phyloP scores from a whole-genome alignment of 306 rosid species.

The Ziziphus jujuba region DNA sequence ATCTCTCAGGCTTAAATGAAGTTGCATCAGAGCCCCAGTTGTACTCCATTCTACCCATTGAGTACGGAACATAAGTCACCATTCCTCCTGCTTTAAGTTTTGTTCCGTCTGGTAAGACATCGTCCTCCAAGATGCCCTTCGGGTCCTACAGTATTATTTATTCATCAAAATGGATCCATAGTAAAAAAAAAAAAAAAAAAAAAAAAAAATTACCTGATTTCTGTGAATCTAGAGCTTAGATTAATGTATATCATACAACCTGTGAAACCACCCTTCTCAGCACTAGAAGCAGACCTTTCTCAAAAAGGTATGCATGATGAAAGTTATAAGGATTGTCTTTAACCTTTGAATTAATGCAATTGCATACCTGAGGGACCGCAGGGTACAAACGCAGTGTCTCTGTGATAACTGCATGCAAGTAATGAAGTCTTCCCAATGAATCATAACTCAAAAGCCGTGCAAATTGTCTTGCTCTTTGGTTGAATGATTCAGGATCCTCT shows the following conservation, averaged over 20 bases:
- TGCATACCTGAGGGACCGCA: slow-evolving; percentile 89
- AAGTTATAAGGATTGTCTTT: not conserved
- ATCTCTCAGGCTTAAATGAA: slow-evolving; percentile 75
- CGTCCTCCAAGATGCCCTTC: slow-evolving; percentile 79
- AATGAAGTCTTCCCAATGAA: slow-evolving; percentile 59
- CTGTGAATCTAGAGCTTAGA: too few species aligned
- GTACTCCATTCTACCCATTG: slow-evolving; percentile 95
- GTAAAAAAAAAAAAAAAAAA: too few species aligned
- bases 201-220: too few species aligned
- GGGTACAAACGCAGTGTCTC: slow-evolving; percentile 91
- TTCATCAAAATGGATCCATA: too few species aligned
- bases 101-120: slow-evolving; percentile 91
- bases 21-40: slow-evolving; percentile 90
- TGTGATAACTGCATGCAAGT: slow-evolving; percentile 84
- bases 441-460: slow-evolving; percentile 63
- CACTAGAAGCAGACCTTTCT: too few species aligned
- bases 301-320: too few species aligned
- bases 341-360: not conserved
- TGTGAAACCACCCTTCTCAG: too few species aligned
- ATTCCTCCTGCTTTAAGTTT: slow-evolving; percentile 89
- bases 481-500: slow-evolving; percentile 53
- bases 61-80: slow-evolving; percentile 96
- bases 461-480: slow-evolving; percentile 57
- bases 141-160: slow-evolving; percentile 57
- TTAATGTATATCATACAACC: too few species aligned